Conservation (phyloP, 1,284 basidiomycete species). For the Sanguinoderma infundibulare region DNA sequence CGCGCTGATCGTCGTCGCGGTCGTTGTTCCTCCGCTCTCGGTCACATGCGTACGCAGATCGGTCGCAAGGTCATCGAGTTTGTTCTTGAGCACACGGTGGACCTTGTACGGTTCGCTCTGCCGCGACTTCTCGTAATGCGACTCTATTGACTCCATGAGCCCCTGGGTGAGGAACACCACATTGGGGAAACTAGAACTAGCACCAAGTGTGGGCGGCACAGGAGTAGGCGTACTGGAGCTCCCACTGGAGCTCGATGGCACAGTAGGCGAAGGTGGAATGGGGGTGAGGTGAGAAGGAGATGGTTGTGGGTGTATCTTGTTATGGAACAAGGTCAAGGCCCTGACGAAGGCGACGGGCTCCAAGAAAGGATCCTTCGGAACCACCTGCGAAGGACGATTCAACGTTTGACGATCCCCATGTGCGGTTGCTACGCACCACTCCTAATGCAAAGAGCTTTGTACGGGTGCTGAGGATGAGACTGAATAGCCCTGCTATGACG, state of each 20-base stretch:
- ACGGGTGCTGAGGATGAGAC: slow-evolving; percentile 64
- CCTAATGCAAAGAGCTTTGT: slow-evolving; percentile 66
- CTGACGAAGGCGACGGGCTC: slow-evolving; percentile 58
- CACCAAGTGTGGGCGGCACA: slow-evolving; percentile 7
- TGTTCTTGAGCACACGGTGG: slow-evolving; percentile 59
- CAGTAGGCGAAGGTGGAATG: slow-evolving; percentile 23
- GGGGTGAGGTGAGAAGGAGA: slow-evolving; percentile 23
- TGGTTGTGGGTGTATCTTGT: slow-evolving; percentile 30
- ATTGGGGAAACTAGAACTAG: slow-evolving; percentile 4
- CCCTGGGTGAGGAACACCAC: slow-evolving; percentile 47
- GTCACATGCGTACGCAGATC: slow-evolving; percentile 38
- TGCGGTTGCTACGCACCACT: slow-evolving; percentile 36
- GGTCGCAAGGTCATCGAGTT: slow-evolving; percentile 49
- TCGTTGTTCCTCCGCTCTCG: slow-evolving; percentile 25
- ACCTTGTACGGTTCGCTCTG: slow-evolving; percentile 63
- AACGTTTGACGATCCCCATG: slow-evolving; percentile 6
- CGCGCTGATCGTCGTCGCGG: slow-evolving; percentile 45
- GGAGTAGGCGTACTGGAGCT: not conserved
- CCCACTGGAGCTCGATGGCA: slow-evolving; percentile 20
- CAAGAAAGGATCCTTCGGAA: slow-evolving; percentile 79
- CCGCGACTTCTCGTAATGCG: slow-evolving; percentile 54
- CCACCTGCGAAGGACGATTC: slow-evolving; percentile 36
- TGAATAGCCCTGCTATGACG: slow-evolving; percentile 69
- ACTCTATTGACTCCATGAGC: slow-evolving; percentile 52
- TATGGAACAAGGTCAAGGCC: slow-evolving; percentile 32